These are phyloP conservation scores for Chrysoporthe cubensis DNA, from an alignment of 2,329 filamentous ascomycete species.

Conservation along the genomic window DNA sequence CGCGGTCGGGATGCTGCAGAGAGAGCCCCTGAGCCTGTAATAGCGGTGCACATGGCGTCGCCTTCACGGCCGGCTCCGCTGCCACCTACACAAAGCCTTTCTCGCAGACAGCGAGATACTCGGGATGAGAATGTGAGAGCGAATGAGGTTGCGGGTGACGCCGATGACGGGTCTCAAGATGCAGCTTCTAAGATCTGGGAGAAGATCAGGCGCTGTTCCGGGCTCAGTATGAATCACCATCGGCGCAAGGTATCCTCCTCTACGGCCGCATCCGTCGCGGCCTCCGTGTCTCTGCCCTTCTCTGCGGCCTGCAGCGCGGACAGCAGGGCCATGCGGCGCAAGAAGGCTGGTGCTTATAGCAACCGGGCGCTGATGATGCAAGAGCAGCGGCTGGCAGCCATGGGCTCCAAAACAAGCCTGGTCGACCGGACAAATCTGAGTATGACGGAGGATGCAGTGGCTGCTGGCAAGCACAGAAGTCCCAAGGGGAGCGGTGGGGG, in stretches of 20 bases:
- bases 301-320: background rate
- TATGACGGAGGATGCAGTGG: conserved; percentile 7
- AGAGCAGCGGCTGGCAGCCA: conserved; percentile 6
- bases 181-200: conserved; percentile 27
- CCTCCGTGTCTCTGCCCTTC: conserved; percentile 12
- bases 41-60: background rate
- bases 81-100: background rate
- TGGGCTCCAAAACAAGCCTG: conserved; percentile 17
- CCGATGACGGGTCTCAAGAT: background rate
- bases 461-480: conserved; percentile 16
- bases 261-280: conserved; percentile 8
- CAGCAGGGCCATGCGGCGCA: conserved; percentile 10
- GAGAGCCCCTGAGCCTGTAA: background rate
- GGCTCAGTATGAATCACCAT: conserved; percentile 6
- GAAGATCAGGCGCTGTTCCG: conserved; percentile 25
- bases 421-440: conserved; percentile 25
- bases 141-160: background rate
- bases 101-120: background rate
- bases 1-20: conserved; percentile 28
- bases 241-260: conserved; percentile 11
- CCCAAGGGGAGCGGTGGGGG: conserved; percentile 14
- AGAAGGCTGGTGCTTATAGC: background rate
- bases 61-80: conserved; percentile 13
- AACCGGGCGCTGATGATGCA: background rate
- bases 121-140: background rate